Conservation (phyloP, 768 basidiomycete genomes). For the Collybia nuda region DNA sequence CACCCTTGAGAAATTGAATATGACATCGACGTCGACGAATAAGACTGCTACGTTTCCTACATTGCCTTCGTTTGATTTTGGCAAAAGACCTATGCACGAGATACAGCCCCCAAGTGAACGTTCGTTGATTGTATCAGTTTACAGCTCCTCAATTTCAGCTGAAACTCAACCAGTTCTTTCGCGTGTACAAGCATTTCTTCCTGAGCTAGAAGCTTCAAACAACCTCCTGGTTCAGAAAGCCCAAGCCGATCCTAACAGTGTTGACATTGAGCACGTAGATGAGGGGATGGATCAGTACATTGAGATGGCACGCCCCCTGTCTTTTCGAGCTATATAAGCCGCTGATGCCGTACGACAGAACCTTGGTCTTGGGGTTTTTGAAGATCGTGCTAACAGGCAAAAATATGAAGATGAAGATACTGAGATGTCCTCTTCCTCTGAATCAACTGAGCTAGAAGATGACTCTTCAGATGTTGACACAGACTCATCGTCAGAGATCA, state of each 20-base stretch:
- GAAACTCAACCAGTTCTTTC: conserved; percentile 49
- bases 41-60: not conserved
- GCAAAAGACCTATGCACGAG: conserved; percentile 19
- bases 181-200: conserved; percentile 67
- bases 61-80: not conserved
- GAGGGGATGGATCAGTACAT: conserved; percentile 53
- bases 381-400: conserved; percentile 30
- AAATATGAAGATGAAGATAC: conserved; percentile 22
- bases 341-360: conserved; percentile 37
- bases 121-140: conserved; percentile 26
- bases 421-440: conserved; percentile 26
- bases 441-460: conserved; percentile 20
- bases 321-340: not conserved
- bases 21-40: not conserved
- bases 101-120: conserved; percentile 48
- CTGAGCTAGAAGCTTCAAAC: conserved; percentile 66
- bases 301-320: conserved; percentile 52
- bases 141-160: conserved; percentile 1
- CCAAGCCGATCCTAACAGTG: conserved; percentile 48
- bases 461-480: conserved; percentile 30
- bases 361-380: conserved; percentile 64
- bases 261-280: conserved; percentile 70
- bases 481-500: conserved; percentile 31
- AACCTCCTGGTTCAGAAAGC: conserved; percentile 45
- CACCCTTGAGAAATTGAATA: conserved; percentile 1